These are phyloP conservation scores for Phyllosticta paracitricarpa DNA, from an alignment of 2,329 filamentous ascomycete species.

Conservation along the genomic window DNA sequence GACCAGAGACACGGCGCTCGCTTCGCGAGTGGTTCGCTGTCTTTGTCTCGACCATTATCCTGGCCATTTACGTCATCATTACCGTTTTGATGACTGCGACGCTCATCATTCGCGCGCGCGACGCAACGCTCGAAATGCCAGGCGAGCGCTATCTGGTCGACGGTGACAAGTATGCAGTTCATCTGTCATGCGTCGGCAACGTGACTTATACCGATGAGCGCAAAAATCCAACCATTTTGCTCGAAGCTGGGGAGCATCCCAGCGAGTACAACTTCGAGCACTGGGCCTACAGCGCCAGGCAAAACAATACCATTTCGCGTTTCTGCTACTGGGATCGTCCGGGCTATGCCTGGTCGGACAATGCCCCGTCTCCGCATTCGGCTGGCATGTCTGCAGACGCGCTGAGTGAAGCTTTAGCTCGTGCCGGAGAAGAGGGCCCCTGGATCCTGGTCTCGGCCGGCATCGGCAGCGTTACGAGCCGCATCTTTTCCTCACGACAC, in stretches of 20 bases:
- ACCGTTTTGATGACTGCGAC: constrained; percentile 68
- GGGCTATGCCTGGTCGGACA: constrained; percentile 80
- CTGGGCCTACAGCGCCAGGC: constrained; percentile 64
- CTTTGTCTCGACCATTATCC: constrained; percentile 60
- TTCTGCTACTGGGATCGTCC: constrained; percentile 97
- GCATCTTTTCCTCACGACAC: constrained; percentile 83
- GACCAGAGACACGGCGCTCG: constrained; percentile 73
- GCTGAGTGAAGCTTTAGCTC: constrained; percentile 73
- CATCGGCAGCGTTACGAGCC: constrained; percentile 77
- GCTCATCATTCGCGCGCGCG: constrained; percentile 68
- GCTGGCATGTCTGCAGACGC: constrained; percentile 88
- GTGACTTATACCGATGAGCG: constrained; percentile 42
- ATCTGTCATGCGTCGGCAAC: constrained; percentile 77
- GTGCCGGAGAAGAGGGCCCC: constrained; percentile 72
- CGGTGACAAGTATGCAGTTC: constrained; percentile 72
- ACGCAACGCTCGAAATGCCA: constrained; percentile 61
- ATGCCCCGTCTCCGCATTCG: constrained; percentile 84
- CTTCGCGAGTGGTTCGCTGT: constrained; percentile 78
- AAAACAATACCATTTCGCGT: constrained; percentile 71
- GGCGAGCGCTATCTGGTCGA: constrained; percentile 76
- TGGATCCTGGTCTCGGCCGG: constrained; percentile 84
- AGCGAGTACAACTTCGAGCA: constrained; percentile 71
- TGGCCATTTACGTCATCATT: constrained; percentile 58
- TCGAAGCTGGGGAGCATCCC: constrained; percentile 74
- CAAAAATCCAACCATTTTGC: constrained; percentile 65